Base-by-base conservation (phyloP, 2,329 filamentous ascomycete genomes). In the Dryadomyces quercivorus region DNA sequence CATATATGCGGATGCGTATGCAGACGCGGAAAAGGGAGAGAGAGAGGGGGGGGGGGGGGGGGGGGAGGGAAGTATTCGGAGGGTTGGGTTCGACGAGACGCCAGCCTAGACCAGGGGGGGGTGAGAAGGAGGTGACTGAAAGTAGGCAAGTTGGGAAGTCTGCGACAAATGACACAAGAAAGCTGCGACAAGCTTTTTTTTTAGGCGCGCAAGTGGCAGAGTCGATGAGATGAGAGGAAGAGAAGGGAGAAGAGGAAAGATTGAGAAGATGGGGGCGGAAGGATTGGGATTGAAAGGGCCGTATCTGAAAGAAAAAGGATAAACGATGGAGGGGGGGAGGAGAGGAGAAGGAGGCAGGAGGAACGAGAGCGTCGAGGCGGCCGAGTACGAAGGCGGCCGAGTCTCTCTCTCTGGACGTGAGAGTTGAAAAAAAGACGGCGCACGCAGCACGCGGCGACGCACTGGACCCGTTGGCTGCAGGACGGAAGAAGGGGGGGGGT, bases 101-200 rank as follows among this genome's bases (percentile, higher is more conserved):
- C 2, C 16, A 38, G 48, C 34, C 61, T 63, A 64, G 62, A 59
- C 57, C 60, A 60, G 59, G 57, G n/a, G 47, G 31, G 31, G 7
- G 31, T 3, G 18, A 4, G 42, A 13, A 15, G 12, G 38, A 13
- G 38, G 38, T 42, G 38, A 18, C 16, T 20, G 42, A 44, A 42
- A 65, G 64, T 63, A 64, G 65, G 63, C 62, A 63, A 62, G 63
- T 65, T 65, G 60, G 56, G 60, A 40, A 40, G 61, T 62, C 65
- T 68, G 66, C 63, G 65, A 68, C 65, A 65, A 61, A 61, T 60
- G 57, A 58, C 59, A 55, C 53, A 51, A 54, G 50, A 55, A 55
- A 59, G 57, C 50, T 54, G 22, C 42, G 44, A 38, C 18, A 22
- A 46, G 43, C 38, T 31, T 22, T 26, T 47, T 47, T 47, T 47